Percentiles rank a stretch among this genome's conserved stretches.
Conservation (phyloP, 768 basidiomycete species). For the Kwoniella pini region DNA sequence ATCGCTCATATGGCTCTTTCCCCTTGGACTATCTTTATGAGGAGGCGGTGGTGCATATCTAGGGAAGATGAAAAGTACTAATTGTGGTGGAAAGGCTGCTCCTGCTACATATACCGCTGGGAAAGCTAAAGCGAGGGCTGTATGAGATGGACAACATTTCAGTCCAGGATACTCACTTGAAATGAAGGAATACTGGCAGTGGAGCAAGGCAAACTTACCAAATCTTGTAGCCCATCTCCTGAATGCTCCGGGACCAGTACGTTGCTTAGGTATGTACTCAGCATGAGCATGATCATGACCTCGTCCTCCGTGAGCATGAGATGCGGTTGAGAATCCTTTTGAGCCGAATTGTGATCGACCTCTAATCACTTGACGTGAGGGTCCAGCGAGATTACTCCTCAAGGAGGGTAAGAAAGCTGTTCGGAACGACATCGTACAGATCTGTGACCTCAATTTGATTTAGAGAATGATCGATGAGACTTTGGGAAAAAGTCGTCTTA, state of each 20-base stretch:
- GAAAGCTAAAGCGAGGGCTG: slow-evolving; percentile 42
- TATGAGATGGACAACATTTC: background rate
- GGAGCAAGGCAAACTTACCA: slow-evolving; percentile 23
- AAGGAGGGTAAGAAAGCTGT: slow-evolving; percentile 6
- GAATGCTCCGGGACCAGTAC: slow-evolving; percentile 25
- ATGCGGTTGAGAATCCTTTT: slow-evolving; percentile 3
- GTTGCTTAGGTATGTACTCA: background rate
- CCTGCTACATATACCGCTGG: slow-evolving; percentile 46
- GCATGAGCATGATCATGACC: slow-evolving; percentile 1
- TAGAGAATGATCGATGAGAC: too few species aligned
- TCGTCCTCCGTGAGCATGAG: background rate
- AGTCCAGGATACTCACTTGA: too few species aligned
- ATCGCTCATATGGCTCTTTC: slow-evolving; percentile 61
- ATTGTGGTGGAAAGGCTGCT: slow-evolving; percentile 47
- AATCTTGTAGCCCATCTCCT: slow-evolving; percentile 39
- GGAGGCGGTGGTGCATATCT: slow-evolving; percentile 73
- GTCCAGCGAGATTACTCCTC: slow-evolving; percentile 3
- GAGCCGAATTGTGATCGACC: background rate
- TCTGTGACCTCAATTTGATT: background rate
- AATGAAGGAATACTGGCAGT: too few species aligned
- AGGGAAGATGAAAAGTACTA: slow-evolving; percentile 67
- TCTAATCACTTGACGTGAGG: background rate
- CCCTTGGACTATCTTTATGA: slow-evolving; percentile 63
- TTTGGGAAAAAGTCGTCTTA: too few species aligned
- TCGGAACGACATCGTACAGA: slow-evolving; percentile 8